Evolutionary conservation across 2,329 filamentous ascomycete species (phyloP), one percentile per base, ranked within the genome.

Genomic region (Sclerotiophoma versabilis): DNA sequence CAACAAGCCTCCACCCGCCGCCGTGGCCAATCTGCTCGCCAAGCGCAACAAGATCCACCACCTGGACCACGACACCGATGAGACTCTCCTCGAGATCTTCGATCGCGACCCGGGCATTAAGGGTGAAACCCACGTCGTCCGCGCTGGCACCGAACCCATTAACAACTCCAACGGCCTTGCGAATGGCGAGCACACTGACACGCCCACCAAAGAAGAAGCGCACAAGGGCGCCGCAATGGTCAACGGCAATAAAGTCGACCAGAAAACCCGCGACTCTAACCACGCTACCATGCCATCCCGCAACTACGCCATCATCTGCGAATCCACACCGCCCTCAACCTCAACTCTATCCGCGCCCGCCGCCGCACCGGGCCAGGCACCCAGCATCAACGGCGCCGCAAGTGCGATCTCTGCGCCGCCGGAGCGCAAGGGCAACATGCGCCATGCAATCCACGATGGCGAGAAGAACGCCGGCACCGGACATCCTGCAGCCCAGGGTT

Each of bases 221-320:
- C 23, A 49, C 11, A 59, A 59, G 12, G 55, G 56, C 33, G 55
- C 60, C 17, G 69, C 60, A 11, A 48, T 19, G 14, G 48, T 57
- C 38, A 70, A 75, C 22, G 66, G 65, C 5, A 55, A 47, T 19
- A 68, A 68, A 43, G 57, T 69, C 7, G 66, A 66, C 26, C 66
- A 68, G 47, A 87, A 93, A 77, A 91, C 89, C 4, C 84, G 87
- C 1, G 79, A 79, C 36, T 88, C 83, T 70, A 97, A 97, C 75
- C 84, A 91, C 60, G 90, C 91, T 58, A 97, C 93, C 10, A 97
- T 97, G 86, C 85, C 86, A 1, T 84, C 81, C 44, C 79, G 86
- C 48, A 87, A 88, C 72, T 87, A 84, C 68, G 85, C 85, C 52
- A 84, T 84, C 69, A 84, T 88, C 71, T 81, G 81, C 37, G 84